Conservation (phyloP, 345 rosid genomes). For the Hypericum perforatum region DNA sequence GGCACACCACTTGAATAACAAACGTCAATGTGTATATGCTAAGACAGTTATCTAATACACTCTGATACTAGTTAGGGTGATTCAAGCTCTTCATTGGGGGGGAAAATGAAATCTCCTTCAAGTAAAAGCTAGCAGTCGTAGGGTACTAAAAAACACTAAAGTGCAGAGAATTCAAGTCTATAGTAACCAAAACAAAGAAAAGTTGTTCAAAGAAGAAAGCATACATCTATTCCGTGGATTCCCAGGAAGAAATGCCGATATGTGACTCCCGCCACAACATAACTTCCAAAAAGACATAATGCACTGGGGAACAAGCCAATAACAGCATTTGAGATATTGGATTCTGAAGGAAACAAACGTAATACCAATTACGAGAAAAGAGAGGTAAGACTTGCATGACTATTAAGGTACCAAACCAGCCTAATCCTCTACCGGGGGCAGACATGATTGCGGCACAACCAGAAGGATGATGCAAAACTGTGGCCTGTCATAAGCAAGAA, state of each 20-base stretch:
- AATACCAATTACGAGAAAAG: background rate
- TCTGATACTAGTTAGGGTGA: too few relatives aligned
- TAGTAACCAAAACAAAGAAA: background rate
- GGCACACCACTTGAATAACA: too few relatives aligned
- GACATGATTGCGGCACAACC: constrained; percentile 63
- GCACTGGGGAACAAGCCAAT: constrained; percentile 33
- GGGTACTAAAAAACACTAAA: too few relatives aligned
- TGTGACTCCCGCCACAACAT: constrained; percentile 55
- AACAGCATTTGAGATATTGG: constrained; percentile 1
- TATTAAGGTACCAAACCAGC: constrained; percentile 65
- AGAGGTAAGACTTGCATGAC: constrained; percentile 36
- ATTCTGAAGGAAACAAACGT: background rate
- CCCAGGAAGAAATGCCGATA: constrained; percentile 70
- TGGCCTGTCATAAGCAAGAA: constrained; percentile 34
- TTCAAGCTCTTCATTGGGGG: too few relatives aligned
- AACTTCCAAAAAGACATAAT: constrained; percentile 65
- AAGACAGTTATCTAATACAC: too few relatives aligned
- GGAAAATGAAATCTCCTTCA: too few relatives aligned
- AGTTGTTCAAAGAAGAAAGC: constrained; percentile 14
- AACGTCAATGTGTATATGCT: too few relatives aligned
- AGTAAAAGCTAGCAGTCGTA: too few relatives aligned
- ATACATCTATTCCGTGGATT: constrained; percentile 61
- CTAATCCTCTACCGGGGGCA: constrained; percentile 56
- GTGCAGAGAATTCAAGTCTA: background rate
- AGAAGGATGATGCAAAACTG: constrained; percentile 73